These are phyloP conservation scores for Clavariopsis aquatica DNA, from an alignment of 495 filamentous ascomycete genomes.

Conservation along the genomic window DNA sequence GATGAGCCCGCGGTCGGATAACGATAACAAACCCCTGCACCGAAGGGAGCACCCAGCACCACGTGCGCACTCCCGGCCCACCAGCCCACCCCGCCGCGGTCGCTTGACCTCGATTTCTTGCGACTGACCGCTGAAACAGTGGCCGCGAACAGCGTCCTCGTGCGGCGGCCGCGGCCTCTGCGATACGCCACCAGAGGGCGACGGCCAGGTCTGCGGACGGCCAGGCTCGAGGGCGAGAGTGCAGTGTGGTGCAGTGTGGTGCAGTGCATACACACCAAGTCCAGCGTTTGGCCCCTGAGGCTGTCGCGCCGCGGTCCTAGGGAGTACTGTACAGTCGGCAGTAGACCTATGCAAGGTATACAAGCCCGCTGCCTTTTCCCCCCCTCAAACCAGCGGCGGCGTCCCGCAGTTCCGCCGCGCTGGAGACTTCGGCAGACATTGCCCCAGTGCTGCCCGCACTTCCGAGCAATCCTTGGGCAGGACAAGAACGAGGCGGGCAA, in stretches of 20 bases:
- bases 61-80: conserved; percentile 21
- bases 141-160: conserved; percentile 4
- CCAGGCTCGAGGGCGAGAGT: not conserved
- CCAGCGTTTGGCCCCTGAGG: conserved; percentile 8
- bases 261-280: not conserved
- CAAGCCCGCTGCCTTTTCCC: conserved; percentile 8
- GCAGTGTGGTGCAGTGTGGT: no score
- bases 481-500: no score
- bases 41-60: conserved; percentile 8
- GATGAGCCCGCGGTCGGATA: conserved; percentile 16
- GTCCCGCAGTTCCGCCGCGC: conserved; percentile 23
- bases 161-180: not conserved
- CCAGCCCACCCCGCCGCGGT: conserved; percentile 18
- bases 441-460: not conserved
- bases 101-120: conserved; percentile 21
- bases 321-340: no score
- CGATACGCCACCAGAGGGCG: not conserved
- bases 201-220: not conserved
- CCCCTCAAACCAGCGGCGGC: not conserved
- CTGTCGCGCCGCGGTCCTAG: no score
- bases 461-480: no score
- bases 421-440: conserved; percentile 8
- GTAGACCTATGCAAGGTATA: conserved; percentile 33
- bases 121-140: conserved; percentile 24
- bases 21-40: conserved; percentile 7